Percentiles rank a stretch among this genome's conserved stretches.
Evolutionary conservation across 139 green algal species (phyloP).

Genomic region (Picochlorum costavermella): DNA sequence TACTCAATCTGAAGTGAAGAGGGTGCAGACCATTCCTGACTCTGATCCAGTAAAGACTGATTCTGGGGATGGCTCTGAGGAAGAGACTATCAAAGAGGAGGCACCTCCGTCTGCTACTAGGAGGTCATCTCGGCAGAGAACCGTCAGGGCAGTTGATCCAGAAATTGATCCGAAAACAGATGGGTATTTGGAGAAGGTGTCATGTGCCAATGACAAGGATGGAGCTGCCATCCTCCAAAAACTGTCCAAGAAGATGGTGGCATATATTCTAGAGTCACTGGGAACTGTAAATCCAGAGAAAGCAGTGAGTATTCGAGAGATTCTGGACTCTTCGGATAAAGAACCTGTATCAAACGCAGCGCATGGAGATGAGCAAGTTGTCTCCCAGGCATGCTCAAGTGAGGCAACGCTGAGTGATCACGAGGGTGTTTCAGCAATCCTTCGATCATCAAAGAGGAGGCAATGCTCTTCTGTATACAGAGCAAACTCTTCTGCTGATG

Average conservation of each 20-base stretch:
- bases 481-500: background rate
- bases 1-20: constrained; percentile 17
- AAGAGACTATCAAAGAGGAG: too few relatives aligned
- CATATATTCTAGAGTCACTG: constrained; percentile 1
- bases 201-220: background rate
- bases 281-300: constrained; percentile 2
- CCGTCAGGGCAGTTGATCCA: background rate
- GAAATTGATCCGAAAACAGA: background rate
- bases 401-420: too few relatives aligned
- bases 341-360: too few relatives aligned
- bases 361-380: too few relatives aligned
- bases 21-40: background rate
- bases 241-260: background rate
- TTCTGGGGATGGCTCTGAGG: too few relatives aligned
- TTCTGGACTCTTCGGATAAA: background rate
- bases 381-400: too few relatives aligned
- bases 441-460: too few relatives aligned
- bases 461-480: too few relatives aligned
- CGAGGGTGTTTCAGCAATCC: too few relatives aligned
- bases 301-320: constrained; percentile 1
- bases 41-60: too few relatives aligned
- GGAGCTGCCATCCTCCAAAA: background rate
- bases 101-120: too few relatives aligned
- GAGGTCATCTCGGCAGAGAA: too few relatives aligned
- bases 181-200: background rate